Evolutionary conservation across 1,284 basidiomycete genomes (phyloP).

Genomic region (Ustilago esculenta): DNA sequence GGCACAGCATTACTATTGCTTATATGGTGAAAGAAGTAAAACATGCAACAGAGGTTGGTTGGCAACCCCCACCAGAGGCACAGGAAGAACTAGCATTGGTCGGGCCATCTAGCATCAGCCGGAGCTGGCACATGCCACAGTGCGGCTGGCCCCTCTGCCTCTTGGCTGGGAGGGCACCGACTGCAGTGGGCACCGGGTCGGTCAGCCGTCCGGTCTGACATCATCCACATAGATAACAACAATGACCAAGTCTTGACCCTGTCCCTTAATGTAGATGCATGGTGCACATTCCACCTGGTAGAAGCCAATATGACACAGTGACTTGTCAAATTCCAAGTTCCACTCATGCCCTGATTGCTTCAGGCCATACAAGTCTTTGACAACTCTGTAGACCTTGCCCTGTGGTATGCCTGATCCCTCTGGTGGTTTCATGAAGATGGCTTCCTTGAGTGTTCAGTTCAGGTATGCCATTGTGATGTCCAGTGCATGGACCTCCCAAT

Average conservation of each 20-base stretch:
- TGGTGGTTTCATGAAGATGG: background rate
- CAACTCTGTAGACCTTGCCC: background rate
- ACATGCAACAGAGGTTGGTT: no score
- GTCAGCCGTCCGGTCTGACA: background rate
- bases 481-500: background rate
- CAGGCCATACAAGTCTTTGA: background rate
- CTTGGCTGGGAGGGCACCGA: no score
- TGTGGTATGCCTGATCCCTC: background rate
- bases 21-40: no score
- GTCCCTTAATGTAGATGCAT: background rate
- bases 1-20: no score
- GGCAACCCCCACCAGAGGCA: no score
- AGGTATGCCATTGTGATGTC: background rate
- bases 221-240: background rate
- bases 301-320: background rate
- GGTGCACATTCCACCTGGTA: background rate
- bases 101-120: no score
- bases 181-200: no score
- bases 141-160: no score
- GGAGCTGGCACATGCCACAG: no score
- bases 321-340: background rate
- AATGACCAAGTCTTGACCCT: background rate
- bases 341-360: slow-evolving; percentile 8
- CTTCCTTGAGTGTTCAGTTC: background rate
- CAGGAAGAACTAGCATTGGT: no score